Base-by-base conservation (phyloP, 2,329 filamentous ascomycete species). In the Fusarium bactridioides region DNA sequence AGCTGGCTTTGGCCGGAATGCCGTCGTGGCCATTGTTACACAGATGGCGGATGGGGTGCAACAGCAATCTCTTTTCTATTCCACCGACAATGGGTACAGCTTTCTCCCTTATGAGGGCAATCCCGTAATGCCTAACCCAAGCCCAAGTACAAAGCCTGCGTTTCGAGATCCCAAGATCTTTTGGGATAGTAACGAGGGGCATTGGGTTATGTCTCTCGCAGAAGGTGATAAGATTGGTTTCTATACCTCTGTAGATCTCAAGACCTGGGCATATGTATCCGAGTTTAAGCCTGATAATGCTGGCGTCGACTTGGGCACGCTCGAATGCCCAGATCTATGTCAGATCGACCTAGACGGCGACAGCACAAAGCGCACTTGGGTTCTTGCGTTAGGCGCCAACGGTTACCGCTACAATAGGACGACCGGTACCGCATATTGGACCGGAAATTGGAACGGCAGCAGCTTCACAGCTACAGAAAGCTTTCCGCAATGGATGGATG, bases 151-250 rank as follows among this genome's bases (percentile, higher is more conserved):
- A 23, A 57, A 57, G 7, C 29, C n/a, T 10, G 54, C 29, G 1
- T 57, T 57, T 47, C 54, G 54, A 18, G 54, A 57, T 37, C 40
- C 54, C n/a, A 57, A 57, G n/a, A n/a, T 57, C 18, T 47, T 57
- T 13, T 57, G 40, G 40, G 40, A 57, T 21, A 2, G 1, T 23
- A 19, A 33, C n/a, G n/a, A 23, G 9, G 40, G 19, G 9, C 40
- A 4, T n/a, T 57, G 40, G 40, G 54, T 5, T 10, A 57, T 57
- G 19, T 27, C 54, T 35, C 29, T 57, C 1, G 54, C 54, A 11
- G 29, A 57, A n/a, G 54, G 54, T 18, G 15, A 23, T 13, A 57
- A 45, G 29, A 57, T 57, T 37, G 40, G 54, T 13, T 57, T 57
- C 54, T 57, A 47, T 2, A 45, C 29, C 13, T 57, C 54, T 18